These are phyloP conservation scores for Lizonia empirigonia DNA, from an alignment of 2,329 filamentous ascomycete genomes.

Conservation along the genomic window DNA sequence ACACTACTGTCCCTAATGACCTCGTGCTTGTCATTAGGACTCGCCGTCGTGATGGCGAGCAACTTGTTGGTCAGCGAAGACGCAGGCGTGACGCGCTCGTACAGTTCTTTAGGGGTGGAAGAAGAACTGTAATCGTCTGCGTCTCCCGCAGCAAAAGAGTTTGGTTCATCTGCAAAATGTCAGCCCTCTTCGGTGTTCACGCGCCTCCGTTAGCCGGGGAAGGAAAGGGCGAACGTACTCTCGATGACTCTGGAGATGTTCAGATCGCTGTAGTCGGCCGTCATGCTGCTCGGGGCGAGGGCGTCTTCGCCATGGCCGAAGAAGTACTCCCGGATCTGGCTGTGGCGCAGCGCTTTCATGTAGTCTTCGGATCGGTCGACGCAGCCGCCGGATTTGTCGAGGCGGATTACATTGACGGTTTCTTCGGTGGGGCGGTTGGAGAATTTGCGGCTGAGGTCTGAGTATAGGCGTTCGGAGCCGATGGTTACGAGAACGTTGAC, in stretches of 20 bases:
- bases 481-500: constrained; percentile 83
- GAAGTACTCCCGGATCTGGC: constrained; percentile 89
- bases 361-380: constrained; percentile 76
- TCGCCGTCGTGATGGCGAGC: constrained; percentile 82
- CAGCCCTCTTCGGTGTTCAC: background rate
- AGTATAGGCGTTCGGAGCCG: constrained; percentile 76
- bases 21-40: constrained; percentile 69
- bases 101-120: constrained; percentile 47
- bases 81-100: constrained; percentile 69
- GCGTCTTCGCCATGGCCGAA: constrained; percentile 76
- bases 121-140: constrained; percentile 56
- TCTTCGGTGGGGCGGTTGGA: constrained; percentile 64
- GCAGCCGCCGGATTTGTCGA: constrained; percentile 86
- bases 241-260: constrained; percentile 73
- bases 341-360: constrained; percentile 74
- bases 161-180: constrained; percentile 10
- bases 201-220: background rate
- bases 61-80: constrained; percentile 78
- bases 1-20: constrained; percentile 80
- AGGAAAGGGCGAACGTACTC: constrained; percentile 50
- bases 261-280: constrained; percentile 76
- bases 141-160: constrained; percentile 49
- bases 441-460: constrained; percentile 75
- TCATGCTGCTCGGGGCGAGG: constrained; percentile 85
- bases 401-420: constrained; percentile 72